These are phyloP conservation scores for Pilobolus umbonatus DNA, from an alignment of 192 early-diverging fungal genomes.

Conservation along the genomic window DNA sequence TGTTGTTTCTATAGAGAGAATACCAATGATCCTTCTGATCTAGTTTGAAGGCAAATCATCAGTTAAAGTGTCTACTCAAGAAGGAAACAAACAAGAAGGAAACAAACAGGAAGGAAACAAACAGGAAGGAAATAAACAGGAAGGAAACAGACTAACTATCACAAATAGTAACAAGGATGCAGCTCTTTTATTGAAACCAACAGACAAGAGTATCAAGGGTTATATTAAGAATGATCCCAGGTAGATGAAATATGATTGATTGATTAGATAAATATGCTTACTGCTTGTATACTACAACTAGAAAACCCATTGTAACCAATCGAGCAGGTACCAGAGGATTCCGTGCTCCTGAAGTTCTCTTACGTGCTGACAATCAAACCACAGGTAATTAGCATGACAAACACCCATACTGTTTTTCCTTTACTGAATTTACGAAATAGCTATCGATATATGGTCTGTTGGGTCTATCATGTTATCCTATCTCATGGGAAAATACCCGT, in stretches of 20 bases:
- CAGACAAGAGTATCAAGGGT: no score
- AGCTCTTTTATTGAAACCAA: no score
- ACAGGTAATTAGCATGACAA: conserved; percentile 48
- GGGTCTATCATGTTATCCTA: conserved; percentile 84
- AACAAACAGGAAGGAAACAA: no score
- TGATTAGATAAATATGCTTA: neutral
- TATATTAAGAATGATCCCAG: conserved; percentile 49
- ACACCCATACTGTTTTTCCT: neutral
- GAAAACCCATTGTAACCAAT: conserved; percentile 67
- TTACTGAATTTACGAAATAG: conserved; percentile 25
- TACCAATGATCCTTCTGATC: no score
- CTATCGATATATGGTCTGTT: conserved; percentile 90
- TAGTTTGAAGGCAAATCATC: no score
- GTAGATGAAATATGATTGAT: conserved; percentile 20
- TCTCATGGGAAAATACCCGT: conserved; percentile 79
- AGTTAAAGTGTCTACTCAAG: no score
- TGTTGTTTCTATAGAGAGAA: no score
- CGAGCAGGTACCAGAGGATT: conserved; percentile 92
- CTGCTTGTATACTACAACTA: conserved; percentile 27
- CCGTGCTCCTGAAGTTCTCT: conserved; percentile 87
- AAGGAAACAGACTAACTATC: no score
- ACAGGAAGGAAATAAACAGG: no score
- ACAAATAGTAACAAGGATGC: no score
- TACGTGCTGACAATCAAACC: conserved; percentile 76
- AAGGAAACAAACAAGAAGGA: no score